Evolutionary conservation across 73 alveolate species (phyloP), one percentile per base, ranked within the genome.

Genomic region (Uronychia binucleata): DNA sequence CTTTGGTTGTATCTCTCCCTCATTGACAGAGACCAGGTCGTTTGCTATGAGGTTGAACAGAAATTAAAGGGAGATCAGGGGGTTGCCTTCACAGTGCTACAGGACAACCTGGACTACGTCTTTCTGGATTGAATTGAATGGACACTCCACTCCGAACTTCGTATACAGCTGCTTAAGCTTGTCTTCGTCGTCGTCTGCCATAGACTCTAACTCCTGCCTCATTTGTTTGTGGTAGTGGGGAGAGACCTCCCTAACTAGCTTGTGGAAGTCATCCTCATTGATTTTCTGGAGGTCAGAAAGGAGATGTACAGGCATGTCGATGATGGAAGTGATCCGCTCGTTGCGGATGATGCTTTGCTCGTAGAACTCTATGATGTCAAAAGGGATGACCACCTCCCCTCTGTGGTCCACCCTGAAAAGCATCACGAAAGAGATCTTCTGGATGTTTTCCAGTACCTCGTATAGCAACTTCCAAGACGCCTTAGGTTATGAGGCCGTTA

Each of bases 21-120:
- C 88, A 29, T 79, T 57, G 11, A 60, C 46, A 0, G 58, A 26
- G 34, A 90, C 30, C 59, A 74, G 46, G 58, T 76, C 88, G 31
- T 80, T 90, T 29, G 85, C 26, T 77, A 89, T 59, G 8, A 89
- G 74, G 74, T 77, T 89, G 35, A 84, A 32, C 31, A 90, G 19
- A 77, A 90, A 90, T 59, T 84, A 77, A 57, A 90, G 59, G 30
- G 85, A 57, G 0, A 89, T 31, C 81, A 90, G 59, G 0, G 92
- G 93, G 34, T 90, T 90, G 0, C 93, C 95, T 31, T 90, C 91
- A 59, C 95, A 85, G 67, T 89, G 84, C 35, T 80, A 58, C 81
- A 90, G 0, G 35, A 82, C 60, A 0, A 75, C 33, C 27, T 90
- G 30, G 77, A 90, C 29, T 1, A 90, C 82, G 1, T 84, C 90